These are phyloP conservation scores for Boletus subparvulus DNA, from an alignment of 768 basidiomycete species.

Conservation along the genomic window DNA sequence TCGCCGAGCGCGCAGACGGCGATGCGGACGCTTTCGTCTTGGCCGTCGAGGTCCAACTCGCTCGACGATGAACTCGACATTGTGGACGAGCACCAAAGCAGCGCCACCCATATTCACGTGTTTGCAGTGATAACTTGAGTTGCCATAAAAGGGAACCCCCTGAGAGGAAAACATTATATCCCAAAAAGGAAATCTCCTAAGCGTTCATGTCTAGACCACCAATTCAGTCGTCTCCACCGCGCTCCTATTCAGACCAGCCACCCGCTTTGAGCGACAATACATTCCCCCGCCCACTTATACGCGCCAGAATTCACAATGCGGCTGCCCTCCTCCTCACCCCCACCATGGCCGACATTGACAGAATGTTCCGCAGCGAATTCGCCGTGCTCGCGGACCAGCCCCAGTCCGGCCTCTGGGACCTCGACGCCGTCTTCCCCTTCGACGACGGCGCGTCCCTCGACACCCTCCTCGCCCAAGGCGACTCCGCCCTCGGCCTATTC, in stretches of 20 bases:
- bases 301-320: slow-evolving; percentile 14
- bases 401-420: slow-evolving; percentile 5
- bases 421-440: neutral
- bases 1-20: slow-evolving; percentile 75
- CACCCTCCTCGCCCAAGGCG: neutral
- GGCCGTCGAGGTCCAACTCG: slow-evolving; percentile 40
- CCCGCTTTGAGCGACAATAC: slow-evolving; percentile 13
- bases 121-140: neutral
- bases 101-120: slow-evolving; percentile 25
- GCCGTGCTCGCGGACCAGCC: slow-evolving; percentile 10
- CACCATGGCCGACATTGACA: slow-evolving; percentile 25
- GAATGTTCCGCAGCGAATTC: slow-evolving; percentile 24
- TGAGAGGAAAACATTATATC: neutral
- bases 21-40: slow-evolving; percentile 78
- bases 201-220: neutral
- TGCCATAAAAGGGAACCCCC: slow-evolving; percentile 9
- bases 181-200: slow-evolving; percentile 13
- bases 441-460: neutral
- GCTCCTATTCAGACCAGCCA: slow-evolving; percentile 10
- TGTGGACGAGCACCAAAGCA: neutral
- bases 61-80: slow-evolving; percentile 17
- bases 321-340: neutral
- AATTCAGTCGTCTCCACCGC: neutral
- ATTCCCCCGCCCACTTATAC: slow-evolving; percentile 5
- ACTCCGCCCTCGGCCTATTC: slow-evolving; percentile 10